Evolutionary conservation across 2,329 filamentous ascomycete genomes (phyloP).

Genomic region (Raffaelea arxii): DNA sequence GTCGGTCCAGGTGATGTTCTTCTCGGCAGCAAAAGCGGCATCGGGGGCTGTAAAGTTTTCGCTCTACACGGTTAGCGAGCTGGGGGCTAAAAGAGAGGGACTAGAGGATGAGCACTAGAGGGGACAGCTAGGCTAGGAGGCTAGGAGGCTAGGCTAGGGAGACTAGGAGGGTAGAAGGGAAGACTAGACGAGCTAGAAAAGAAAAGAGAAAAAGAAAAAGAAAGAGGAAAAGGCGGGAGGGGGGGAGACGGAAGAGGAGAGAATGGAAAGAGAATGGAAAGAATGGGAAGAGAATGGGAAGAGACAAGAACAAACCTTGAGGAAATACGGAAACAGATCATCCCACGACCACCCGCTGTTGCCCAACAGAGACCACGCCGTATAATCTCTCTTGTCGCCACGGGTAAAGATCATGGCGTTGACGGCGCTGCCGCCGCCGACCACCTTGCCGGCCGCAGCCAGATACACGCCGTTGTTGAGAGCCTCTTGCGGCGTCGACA

Average conservation of each 20-base stretch:
- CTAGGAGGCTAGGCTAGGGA: too few species aligned
- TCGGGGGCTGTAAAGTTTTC: constrained; percentile 21
- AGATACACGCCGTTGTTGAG: constrained; percentile 21
- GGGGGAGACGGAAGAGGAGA: too few species aligned
- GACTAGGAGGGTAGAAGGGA: too few species aligned
- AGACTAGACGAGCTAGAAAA: too few species aligned
- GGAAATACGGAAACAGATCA: constrained; percentile 13
- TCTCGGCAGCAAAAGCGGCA: constrained; percentile 14
- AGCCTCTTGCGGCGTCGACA: constrained; percentile 21
- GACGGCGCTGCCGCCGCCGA: constrained; percentile 54
- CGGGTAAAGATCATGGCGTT: constrained; percentile 49
- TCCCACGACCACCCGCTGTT: constrained; percentile 52
- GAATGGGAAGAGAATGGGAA: too few species aligned
- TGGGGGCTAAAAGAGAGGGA: too few species aligned
- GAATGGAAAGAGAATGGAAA: too few species aligned
- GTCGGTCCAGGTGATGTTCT: constrained; percentile 20
- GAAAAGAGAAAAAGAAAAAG: too few species aligned
- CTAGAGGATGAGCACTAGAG: too few species aligned
- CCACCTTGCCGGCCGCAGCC: constrained; percentile 27
- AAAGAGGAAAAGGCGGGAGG: too few species aligned
- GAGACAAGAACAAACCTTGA: too few species aligned
- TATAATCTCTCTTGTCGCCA: constrained; percentile 37
- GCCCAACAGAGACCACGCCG: constrained; percentile 47
- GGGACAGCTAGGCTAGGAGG: too few species aligned
- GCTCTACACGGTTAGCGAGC: constrained; percentile 10